phyloP scores from a whole-genome alignment of 2,329 filamentous ascomycete genomes.

The Aureobasidium sp. region DNA sequence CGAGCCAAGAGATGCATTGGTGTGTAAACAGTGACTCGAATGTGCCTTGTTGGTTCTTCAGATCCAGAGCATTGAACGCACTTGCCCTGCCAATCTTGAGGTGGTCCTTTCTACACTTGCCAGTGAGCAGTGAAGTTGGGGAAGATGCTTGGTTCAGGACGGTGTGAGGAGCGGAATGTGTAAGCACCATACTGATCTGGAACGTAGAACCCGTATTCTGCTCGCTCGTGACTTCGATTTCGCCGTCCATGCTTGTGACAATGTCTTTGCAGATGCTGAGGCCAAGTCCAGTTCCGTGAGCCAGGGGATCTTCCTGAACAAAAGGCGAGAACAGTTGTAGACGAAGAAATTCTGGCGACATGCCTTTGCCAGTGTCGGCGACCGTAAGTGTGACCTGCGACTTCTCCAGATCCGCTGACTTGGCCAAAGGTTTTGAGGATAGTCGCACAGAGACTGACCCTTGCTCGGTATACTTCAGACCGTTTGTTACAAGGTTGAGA shows the following conservation, averaged over 20 bases:
- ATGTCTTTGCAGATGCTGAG: constrained; percentile 29
- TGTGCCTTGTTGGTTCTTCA: too few relatives aligned
- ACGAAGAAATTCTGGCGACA: constrained; percentile 27
- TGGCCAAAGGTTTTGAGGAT: constrained; percentile 6
- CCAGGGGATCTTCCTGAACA: constrained; percentile 28
- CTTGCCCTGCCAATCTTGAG: neutral
- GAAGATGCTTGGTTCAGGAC: neutral
- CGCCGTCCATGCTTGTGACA: constrained; percentile 23
- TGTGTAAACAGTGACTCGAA: too few relatives aligned
- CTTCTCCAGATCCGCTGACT: constrained; percentile 15
- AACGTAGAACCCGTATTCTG: constrained; percentile 51
- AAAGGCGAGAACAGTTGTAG: constrained; percentile 28
- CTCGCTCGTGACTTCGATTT: constrained; percentile 44
- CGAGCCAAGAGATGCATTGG: too few relatives aligned
- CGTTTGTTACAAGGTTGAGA: constrained; percentile 42
- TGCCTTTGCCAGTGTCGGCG: constrained; percentile 30
- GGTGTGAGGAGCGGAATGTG: constrained; percentile 3
- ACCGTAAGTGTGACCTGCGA: constrained; percentile 12
- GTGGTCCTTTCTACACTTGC: too few relatives aligned
- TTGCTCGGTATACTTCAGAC: constrained; percentile 41
- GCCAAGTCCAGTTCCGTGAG: constrained; percentile 30
- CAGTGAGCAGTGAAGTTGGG: neutral
- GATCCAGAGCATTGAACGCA: neutral
- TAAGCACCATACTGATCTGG: constrained; percentile 37
- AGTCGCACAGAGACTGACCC: constrained; percentile 39